Conservation (phyloP, 2,329 filamentous ascomycete genomes). For the Pestalotiopsis sp. region DNA sequence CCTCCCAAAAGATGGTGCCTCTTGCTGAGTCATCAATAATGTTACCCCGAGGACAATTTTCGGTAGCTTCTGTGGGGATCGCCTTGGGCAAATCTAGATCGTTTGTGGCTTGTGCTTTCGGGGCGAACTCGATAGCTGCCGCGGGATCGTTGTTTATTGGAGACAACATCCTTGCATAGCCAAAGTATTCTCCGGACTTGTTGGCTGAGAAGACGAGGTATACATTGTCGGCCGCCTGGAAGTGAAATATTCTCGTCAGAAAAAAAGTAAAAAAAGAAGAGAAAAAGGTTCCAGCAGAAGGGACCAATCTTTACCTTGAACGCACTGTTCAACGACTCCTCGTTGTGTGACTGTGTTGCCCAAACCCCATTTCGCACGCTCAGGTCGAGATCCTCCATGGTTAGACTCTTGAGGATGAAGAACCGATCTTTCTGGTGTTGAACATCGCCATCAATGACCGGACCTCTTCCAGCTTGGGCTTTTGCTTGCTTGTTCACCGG, state of each 20-base stretch:
- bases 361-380: slow-evolving; percentile 88
- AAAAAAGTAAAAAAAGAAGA: background rate
- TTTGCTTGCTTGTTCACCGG: background rate
- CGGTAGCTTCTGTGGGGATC: slow-evolving; percentile 77
- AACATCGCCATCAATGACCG: slow-evolving; percentile 19
- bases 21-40: slow-evolving; percentile 92
- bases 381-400: slow-evolving; percentile 83
- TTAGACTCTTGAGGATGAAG: slow-evolving; percentile 92
- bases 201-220: slow-evolving; percentile 96
- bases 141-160: slow-evolving; percentile 77
- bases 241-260: slow-evolving; percentile 7
- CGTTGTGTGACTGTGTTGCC: slow-evolving; percentile 95
- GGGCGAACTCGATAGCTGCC: slow-evolving; percentile 70
- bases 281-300: background rate
- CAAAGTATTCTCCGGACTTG: slow-evolving; percentile 96
- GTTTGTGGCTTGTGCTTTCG: slow-evolving; percentile 60
- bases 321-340: slow-evolving; percentile 78
- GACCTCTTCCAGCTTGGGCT: slow-evolving; percentile 18
- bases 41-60: slow-evolving; percentile 76
- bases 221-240: slow-evolving; percentile 76
- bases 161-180: slow-evolving; percentile 89
- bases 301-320: slow-evolving; percentile 63
- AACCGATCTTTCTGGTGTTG: slow-evolving; percentile 67
- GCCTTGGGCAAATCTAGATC: slow-evolving; percentile 74
- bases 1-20: slow-evolving; percentile 98